phyloP scores from a whole-genome alignment of 768 basidiomycete genomes.

The Lanmaoa pseudosensibilis region DNA sequence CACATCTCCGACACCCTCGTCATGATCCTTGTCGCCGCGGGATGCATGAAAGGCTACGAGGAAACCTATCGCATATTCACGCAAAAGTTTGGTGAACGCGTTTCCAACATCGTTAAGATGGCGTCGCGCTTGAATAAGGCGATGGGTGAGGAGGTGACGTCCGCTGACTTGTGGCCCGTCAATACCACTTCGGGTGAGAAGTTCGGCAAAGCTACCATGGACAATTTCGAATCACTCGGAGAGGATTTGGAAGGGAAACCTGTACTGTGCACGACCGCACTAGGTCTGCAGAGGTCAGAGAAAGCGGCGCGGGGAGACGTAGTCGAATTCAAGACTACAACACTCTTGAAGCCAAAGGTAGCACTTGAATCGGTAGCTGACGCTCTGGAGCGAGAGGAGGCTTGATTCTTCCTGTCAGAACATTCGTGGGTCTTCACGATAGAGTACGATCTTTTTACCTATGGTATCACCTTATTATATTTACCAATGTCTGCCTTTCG shows the following conservation, averaged over 20 bases:
- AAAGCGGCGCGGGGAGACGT: conserved; percentile 37
- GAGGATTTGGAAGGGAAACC: conserved; percentile 16
- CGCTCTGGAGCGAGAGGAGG: conserved; percentile 28
- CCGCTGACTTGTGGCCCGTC: conserved; percentile 54
- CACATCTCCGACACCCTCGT: conserved; percentile 46
- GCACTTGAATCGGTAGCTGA: conserved; percentile 41
- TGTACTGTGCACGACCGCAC: conserved; percentile 57
- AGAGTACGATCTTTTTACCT: conserved; percentile 5
- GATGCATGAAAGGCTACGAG: conserved; percentile 36
- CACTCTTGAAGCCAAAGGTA: conserved; percentile 57
- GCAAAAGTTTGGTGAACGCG: conserved; percentile 36
- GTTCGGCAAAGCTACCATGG: conserved; percentile 46
- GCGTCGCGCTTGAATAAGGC: conserved; percentile 41
- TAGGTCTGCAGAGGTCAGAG: conserved; percentile 47
- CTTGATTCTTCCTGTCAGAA: conserved; percentile 6
- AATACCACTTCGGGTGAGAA: conserved; percentile 43
- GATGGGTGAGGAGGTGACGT: conserved; percentile 58
- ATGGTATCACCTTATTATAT: conserved; percentile 28
- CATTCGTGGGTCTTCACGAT: neutral
- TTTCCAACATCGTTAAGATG: conserved; percentile 36
- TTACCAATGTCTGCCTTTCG: conserved; percentile 16
- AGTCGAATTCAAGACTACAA: conserved; percentile 49
- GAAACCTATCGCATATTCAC: conserved; percentile 32
- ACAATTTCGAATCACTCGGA: conserved; percentile 38
- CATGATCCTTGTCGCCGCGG: conserved; percentile 43